Evolutionary conservation across 495 filamentous ascomycete species (phyloP), one percentile per base, ranked within the genome.

Genomic region (Amniculicola lignicola): DNA sequence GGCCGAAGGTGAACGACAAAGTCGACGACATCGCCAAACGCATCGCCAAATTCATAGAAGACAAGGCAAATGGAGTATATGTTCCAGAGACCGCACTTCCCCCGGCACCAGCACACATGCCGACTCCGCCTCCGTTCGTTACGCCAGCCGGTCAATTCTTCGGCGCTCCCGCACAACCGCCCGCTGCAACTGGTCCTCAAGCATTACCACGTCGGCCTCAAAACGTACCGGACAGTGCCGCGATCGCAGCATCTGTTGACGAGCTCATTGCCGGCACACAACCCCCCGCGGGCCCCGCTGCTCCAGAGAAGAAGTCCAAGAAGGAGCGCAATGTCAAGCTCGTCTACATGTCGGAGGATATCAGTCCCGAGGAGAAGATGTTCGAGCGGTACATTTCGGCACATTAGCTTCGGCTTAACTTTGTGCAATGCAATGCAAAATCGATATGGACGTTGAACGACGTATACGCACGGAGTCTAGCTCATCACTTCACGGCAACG

Each of bases 281-380:
- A 10, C 44, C 67, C 3, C 49, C 55, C 7, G 74, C 70, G 52
- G 45, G 16, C 16, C 14, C 19, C 1, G n/a, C 16, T n/a, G 24
- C 33, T 16, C 31, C 21, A 4, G 79, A 88, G 67, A 87, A 88
- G 73, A 70, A 88, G 74, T 75, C 70, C 33, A 72, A 77, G 52
- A 82, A 83, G 66, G 55, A 66, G 15, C 41, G 41, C 42, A 48
- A 59, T 16, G 52, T 57, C 43, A 47, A 43, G 14, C 80, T 95
- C 79, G 74, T 93, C 4, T 93, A 90, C 71, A 82, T 80, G 36
- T 86, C 90, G 67, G 81, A 85, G 38, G 85, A 87, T 39, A 74
- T 81, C 64, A 90, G 87, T 61, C 89, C 89, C 21, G 89, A 95
- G 72, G 89, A 95, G 75, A 89, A 82, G 72, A 90, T 92, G 88